Base-by-base conservation (phyloP, 192 early-diverging fungal species). In the Coemansia reversa region DNA sequence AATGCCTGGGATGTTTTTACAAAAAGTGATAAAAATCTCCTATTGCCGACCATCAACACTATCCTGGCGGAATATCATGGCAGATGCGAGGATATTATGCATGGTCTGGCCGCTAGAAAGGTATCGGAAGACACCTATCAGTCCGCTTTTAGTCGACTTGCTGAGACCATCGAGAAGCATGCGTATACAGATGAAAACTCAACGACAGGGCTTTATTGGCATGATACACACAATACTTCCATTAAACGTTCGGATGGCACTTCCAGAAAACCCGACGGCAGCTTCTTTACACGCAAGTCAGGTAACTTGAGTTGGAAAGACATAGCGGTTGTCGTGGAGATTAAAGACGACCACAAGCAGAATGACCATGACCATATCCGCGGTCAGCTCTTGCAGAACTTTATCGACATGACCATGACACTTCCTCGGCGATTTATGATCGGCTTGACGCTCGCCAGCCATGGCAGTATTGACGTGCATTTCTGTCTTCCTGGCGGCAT, bases 361-460 rank as follows among this genome's bases (percentile, higher is more conserved):
- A 59, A 45, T 23, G 20, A 42, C 20, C 7, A 20, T 24, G 9
- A 39, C 27, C 42, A 42, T 8, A 45, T 59, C 27, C 33, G 39
- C 12, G 39, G 58, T 2, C 39, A 59, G 39, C 39, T 59, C 1
- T 14, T 59, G 0, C 58, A 59, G 23, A 11, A 39, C 35, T 59
- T 59, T 42, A 42, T 42, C 7, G 35, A 59, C 19, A 59, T 59
- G 58, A 4, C 29, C 22, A 24, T 25, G 32, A 24, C 2, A 5
- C 35, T 27, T 19, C 33, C 58, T 5, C 33, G 39, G 33, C 39
- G 58, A 9, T 59, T 59, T 48, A 59, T 59, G 39, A 25, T 59
- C 24, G 33, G 58, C 2, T 23, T 59, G 39, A 47, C 58, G 12
- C 35, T 59, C 48, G 58, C 32, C 2, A 42, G 24, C 23, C 4